Evolutionary conservation across 805 yeast species (phyloP), one percentile per base, ranked within the genome.

Genomic region (Ogataea saltuana): DNA sequence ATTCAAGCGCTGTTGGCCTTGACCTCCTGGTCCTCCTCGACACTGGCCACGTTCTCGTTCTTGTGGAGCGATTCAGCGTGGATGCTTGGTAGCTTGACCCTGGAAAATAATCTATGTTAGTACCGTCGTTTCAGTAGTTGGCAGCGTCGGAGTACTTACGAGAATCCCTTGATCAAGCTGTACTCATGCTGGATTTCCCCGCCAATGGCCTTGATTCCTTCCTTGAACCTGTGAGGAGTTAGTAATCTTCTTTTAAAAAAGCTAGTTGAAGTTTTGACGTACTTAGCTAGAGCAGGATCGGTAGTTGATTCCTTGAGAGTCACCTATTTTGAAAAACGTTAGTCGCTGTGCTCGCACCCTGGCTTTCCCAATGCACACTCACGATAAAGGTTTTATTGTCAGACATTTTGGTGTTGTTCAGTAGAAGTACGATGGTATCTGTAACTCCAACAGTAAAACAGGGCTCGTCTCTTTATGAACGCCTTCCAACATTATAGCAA

Each of bases 11-110:
- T 44, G 30, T 33, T 45, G 10, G 72, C 76, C 52, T 72, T 70
- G 31, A 83, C 88, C 56, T 78, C 85, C 57, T 74, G 67, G 60
- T 84, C 90, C 59, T 80, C 88, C 62, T 84, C 90, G 50, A 83
- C 68, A 30, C 72, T 64, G 36, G 76, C 74, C 51, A 84, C 81
- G 37, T 70, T 73, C 21, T 74, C 76, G 56, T 78, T 72, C 31
- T 61, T 56, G 50, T 68, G 61, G 53, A 83, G 60, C n/a, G 76
- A 51, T 17, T 63, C 59, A 26, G 75, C 68, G 51, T 78, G 83
- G 49, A 71, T 46, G 4, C 69, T 63, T 32, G 89, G 88, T 48
- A 84, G 63, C 54, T 78, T 76, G 45, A 76, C 72, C 39, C 64
- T 60, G 34, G 4, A n/a, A n/a, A n/a, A n/a, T n/a, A n/a, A n/a